These are phyloP conservation scores for Akanthomyces uredinophilus DNA, from an alignment of 2,329 filamentous ascomycete genomes.

Conservation along the genomic window DNA sequence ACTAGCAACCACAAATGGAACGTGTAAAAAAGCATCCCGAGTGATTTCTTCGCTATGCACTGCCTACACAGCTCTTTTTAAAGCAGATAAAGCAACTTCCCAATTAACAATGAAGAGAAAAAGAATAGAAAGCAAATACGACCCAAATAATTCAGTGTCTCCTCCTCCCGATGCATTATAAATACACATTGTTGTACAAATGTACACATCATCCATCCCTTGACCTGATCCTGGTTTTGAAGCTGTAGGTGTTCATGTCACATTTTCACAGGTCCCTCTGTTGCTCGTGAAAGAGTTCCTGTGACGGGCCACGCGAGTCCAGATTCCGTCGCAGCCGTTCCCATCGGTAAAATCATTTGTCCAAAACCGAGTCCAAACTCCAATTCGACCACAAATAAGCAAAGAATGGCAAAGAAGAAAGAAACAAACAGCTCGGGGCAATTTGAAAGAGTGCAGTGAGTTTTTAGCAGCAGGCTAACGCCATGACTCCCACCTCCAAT, in stretches of 20 bases:
- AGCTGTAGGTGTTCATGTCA: background rate
- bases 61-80: background rate
- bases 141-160: conserved; percentile 1
- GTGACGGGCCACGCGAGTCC: background rate
- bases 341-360: background rate
- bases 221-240: background rate
- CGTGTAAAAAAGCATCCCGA: background rate
- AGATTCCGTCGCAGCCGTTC: background rate
- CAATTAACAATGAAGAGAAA: background rate
- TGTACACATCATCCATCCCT: conserved; percentile 4
- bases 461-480: background rate
- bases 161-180: conserved; percentile 10
- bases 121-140: background rate
- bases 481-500: background rate
- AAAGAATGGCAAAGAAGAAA: background rate
- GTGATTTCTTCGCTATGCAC: background rate
- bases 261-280: background rate
- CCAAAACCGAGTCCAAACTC: background rate
- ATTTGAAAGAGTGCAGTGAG: background rate
- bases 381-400: background rate
- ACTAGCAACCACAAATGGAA: no score
- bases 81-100: background rate
- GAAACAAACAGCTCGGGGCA: background rate
- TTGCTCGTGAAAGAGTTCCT: background rate
- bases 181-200: conserved; percentile 13